Evolutionary conservation across 1,284 basidiomycete species (phyloP), one percentile per base, ranked within the genome.

Genomic region (Hypsizygus ulmarius): DNA sequence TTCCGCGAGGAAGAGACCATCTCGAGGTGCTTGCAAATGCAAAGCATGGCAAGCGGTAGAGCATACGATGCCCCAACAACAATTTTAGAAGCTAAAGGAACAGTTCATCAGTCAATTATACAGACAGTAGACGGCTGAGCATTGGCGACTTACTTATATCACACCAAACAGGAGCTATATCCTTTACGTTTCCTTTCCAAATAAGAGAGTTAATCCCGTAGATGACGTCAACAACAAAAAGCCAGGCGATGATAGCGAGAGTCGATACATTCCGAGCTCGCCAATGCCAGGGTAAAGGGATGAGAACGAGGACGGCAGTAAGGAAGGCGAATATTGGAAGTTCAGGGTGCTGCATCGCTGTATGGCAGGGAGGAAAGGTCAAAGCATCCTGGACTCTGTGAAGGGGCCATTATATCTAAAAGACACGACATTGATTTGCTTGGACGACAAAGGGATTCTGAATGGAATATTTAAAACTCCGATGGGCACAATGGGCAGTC

Each of bases 211-310:
- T 79, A 44, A 81, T 57, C 38, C 64, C 69, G 48, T 66, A 66
- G 32, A 74, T 69, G 8, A 84, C 21, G 52, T 77, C 74, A 9
- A 62, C 58, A 12, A 76, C 12, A 16, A 75, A 70, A 0, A 79
- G 66, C 81, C 82, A 86, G 12, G 65, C 52, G 49, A 81, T 73
- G 33, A 76, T 64, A 19, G 75, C 52, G 3, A 81, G 59, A 0
- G 78, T 82, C 0, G 76, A 69, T 12, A 75, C 63, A 54, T 83
- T 86, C 25, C 74, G 64, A 0, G 77, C 75, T 49, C 74, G 65
- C 64, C 73, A 67, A 50, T 75, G 72, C 67, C 69, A 74, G 12
- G 77, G 71, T 1, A 76, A 58, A 6, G 74, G 72, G 10, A 74
- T 56, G 29, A 73, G 60, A 8, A 67, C 61, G 9, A 72, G 50